These are phyloP conservation scores for Cryptococcus sp. DNA, from an alignment of 1,284 basidiomycete species.

Conservation along the genomic window DNA sequence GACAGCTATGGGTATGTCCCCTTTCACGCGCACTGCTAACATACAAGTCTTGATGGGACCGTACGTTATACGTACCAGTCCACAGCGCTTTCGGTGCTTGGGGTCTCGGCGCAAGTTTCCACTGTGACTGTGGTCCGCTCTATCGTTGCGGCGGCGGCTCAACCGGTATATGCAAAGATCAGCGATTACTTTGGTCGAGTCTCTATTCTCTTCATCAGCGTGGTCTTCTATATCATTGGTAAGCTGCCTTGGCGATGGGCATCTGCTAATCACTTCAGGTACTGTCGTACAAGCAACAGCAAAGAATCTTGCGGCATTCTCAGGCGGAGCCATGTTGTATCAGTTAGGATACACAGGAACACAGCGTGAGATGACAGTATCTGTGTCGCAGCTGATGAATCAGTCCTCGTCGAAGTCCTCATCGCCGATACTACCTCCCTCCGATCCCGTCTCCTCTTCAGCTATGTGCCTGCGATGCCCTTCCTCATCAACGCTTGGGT, in stretches of 20 bases:
- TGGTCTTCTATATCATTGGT: slow-evolving; percentile 51
- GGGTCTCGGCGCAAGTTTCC: slow-evolving; percentile 35
- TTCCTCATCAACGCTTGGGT: slow-evolving; percentile 55
- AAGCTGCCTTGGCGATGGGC: slow-evolving; percentile 1
- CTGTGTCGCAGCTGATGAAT: not conserved
- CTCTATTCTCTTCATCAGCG: slow-evolving; percentile 45
- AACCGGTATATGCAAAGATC: slow-evolving; percentile 48
- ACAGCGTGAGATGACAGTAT: slow-evolving; percentile 22
- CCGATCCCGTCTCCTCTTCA: slow-evolving; percentile 53
- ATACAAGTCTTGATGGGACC: slow-evolving; percentile 39
- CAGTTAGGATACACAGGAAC: slow-evolving; percentile 45
- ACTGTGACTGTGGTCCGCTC: slow-evolving; percentile 49
- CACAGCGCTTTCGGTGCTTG: slow-evolving; percentile 22
- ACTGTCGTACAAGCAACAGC: slow-evolving; percentile 51
- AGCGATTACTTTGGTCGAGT: slow-evolving; percentile 53
- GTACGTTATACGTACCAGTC: slow-evolving; percentile 41
- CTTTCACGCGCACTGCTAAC: slow-evolving; percentile 31
- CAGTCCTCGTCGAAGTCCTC: slow-evolving; percentile 51
- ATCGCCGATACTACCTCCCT: slow-evolving; percentile 55
- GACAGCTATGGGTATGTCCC: slow-evolving; percentile 1
- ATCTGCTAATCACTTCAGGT: slow-evolving; percentile 16
- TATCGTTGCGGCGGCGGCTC: slow-evolving; percentile 41
- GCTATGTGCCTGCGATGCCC: slow-evolving; percentile 54
- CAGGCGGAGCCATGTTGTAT: slow-evolving; percentile 50
- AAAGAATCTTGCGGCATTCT: slow-evolving; percentile 42